Evolutionary conservation across 805 yeast species (phyloP).

Genomic region (Candida golubevii): DNA sequence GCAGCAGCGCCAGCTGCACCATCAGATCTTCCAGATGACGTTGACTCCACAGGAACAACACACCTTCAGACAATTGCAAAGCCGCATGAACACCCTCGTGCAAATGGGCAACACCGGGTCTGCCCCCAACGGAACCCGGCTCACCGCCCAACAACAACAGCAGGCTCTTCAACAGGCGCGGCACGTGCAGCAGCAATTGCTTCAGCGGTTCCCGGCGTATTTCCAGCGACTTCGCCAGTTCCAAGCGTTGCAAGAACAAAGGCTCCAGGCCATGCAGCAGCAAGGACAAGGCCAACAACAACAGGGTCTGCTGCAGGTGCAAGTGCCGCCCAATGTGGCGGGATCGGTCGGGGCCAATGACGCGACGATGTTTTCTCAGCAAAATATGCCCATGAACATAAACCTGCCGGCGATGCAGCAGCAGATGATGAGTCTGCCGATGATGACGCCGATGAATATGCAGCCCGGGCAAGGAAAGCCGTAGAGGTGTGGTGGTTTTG

Average conservation of each 20-base stretch:
- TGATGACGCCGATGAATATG: constrained; percentile 17
- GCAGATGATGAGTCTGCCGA: constrained; percentile 20
- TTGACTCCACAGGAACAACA: constrained; percentile 41
- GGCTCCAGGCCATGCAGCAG: constrained; percentile 17
- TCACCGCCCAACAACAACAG: constrained; percentile 42
- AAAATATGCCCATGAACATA: constrained; percentile 11
- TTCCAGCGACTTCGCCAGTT: constrained; percentile 36
- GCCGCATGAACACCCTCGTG: constrained; percentile 36
- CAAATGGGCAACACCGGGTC: constrained; percentile 41
- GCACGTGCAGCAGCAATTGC: constrained; percentile 31
- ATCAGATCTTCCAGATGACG: constrained; percentile 41
- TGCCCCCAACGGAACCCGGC: constrained; percentile 39
- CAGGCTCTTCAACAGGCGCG: constrained; percentile 43
- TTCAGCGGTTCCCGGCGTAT: constrained; percentile 35
- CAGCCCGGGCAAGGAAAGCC: constrained; percentile 13
- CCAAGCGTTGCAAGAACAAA: constrained; percentile 29
- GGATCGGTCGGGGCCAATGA: not conserved
- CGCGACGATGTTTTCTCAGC: constrained; percentile 10
- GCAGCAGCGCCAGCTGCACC: constrained; percentile 22
- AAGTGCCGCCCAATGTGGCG: not conserved
- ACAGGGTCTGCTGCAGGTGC: constrained; percentile 12
- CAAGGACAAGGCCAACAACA: constrained; percentile 14
- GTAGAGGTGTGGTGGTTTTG: not conserved
- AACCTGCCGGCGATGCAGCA: constrained; percentile 18
- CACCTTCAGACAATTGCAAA: constrained; percentile 36